Evolutionary conservation across 164 flowering plant genomes (phyloP).

Genomic region (Piper betle): DNA sequence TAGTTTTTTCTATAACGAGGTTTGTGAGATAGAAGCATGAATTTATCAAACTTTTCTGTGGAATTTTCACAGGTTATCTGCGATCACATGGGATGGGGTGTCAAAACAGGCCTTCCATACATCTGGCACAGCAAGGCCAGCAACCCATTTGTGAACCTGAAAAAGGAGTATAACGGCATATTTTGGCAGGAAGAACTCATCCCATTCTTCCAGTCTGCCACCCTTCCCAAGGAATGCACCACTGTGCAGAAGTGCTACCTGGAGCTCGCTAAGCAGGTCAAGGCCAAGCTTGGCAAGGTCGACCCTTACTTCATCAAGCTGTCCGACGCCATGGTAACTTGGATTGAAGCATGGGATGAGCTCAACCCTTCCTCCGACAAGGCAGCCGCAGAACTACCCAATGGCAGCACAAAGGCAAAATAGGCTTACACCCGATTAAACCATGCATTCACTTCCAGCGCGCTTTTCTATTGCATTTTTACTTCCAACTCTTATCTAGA

Average conservation of each 20-base stretch:
- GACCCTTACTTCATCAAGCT: conserved; percentile 42
- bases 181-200: conserved; percentile 46
- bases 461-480: background rate
- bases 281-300: conserved; percentile 29
- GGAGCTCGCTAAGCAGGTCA: conserved; percentile 33
- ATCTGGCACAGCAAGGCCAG: conserved; percentile 53
- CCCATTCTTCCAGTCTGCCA: conserved; percentile 43
- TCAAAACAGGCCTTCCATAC: conserved; percentile 39
- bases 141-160: conserved; percentile 51
- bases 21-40: background rate
- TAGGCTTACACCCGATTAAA: background rate
- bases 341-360: conserved; percentile 54
- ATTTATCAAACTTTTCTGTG: background rate
- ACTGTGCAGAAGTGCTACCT: conserved; percentile 38
- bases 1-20: background rate
- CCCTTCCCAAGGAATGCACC: conserved; percentile 33
- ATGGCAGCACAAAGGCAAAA: background rate
- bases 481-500: background rate
- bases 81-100: conserved; percentile 40
- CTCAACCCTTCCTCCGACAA: conserved; percentile 16
- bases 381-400: background rate
- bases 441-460: background rate
- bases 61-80: conserved; percentile 27
- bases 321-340: conserved; percentile 43
- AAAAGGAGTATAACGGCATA: conserved; percentile 40